Evolutionary conservation across 2,329 filamentous ascomycete genomes (phyloP).

Genomic region (Talaromyces sp.): DNA sequence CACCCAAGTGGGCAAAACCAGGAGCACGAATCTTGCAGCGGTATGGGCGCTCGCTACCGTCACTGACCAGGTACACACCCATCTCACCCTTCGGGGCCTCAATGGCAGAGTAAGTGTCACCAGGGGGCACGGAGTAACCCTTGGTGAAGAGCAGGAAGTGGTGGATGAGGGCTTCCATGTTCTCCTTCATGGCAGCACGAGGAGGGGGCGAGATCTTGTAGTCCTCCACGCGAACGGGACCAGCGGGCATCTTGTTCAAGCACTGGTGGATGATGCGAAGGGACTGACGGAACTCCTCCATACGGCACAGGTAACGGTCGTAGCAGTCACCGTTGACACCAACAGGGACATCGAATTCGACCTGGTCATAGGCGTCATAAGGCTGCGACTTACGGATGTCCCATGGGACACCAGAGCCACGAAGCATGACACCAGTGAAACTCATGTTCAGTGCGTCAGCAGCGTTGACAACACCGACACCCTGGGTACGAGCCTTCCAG

Average conservation of each 20-base stretch:
- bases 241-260: conserved; percentile 96
- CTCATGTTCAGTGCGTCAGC: conserved; percentile 95
- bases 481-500: conserved; percentile 92
- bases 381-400: conserved; percentile 96
- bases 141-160: conserved; percentile 99
- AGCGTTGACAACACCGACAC: conserved; percentile 87
- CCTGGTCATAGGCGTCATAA: conserved; percentile 96
- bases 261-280: conserved; percentile 98
- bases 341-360: conserved; percentile 97
- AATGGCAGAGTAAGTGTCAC: conserved; percentile 96
- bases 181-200: conserved; percentile 99
- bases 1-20: conserved; percentile 90
- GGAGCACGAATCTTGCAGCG: conserved; percentile 96
- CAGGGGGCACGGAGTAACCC: conserved; percentile 94
- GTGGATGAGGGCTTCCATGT: conserved; percentile 99
- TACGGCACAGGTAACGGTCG: conserved; percentile 96
- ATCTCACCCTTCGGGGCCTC: conserved; percentile 99
- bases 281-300: conserved; percentile 99
- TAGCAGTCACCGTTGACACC: conserved; percentile 98
- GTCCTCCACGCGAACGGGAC: conserved; percentile 93
- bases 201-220: conserved; percentile 98
- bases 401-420: conserved; percentile 93
- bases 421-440: conserved; percentile 96
- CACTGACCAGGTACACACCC: conserved; percentile 94
- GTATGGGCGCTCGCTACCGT: conserved; percentile 95